Base-by-base conservation (phyloP, 2,329 filamentous ascomycete genomes). In the Achaetomium macrosporum region DNA sequence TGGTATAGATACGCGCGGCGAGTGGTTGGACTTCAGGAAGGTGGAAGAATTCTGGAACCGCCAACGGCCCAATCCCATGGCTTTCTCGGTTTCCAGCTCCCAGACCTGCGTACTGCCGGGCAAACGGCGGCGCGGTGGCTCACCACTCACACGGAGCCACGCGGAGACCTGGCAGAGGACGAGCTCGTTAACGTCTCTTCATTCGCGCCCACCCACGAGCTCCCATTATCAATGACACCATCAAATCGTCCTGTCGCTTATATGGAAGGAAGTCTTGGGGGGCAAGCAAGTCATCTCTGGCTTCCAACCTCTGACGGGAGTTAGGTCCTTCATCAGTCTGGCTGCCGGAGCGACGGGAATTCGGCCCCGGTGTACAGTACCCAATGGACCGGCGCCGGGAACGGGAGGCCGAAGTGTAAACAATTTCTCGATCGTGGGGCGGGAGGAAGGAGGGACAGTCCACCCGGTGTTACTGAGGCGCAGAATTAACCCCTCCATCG, bases 1-100 rank as follows among this genome's bases (percentile, higher is more conserved):
- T 4, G 25, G 25, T 25, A 4, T 25, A 25, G 25, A n/a, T 16
- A 13, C 37, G 47, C 33, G 20, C 51, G 16, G 50, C 50, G 53
- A 55, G 49, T 51, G 52, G 52, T 44, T 41, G 52, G 52, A 49
- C 33, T 2, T 51, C 9, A 40, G 4, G 50, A 47, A 41, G 40
- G 41, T 36, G 45, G 55, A 54, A 59, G 20, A 50, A 49, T 57
- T 60, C 59, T 62, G 55, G 59, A 59, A 61, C 48, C 12, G 36
- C 42, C 42, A 37, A 42, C 15, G 30, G 41, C 30, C 53, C 53
- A 55, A 55, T 55, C 52, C 52, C 20, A 16, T n/a, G 42, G 12
- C 12, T 11, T 10, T 29, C 37, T 46, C 17, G 31, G 16, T 9
- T 37, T 42, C 19, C 39, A 42, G 40, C 11, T 29, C 19, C 11